A percentile compares a stretch with the other conserved stretches of the same genome.
These are phyloP conservation scores for Fusarium graminum DNA, from an alignment of 2,329 filamentous ascomycete genomes.

Conservation along the genomic window DNA sequence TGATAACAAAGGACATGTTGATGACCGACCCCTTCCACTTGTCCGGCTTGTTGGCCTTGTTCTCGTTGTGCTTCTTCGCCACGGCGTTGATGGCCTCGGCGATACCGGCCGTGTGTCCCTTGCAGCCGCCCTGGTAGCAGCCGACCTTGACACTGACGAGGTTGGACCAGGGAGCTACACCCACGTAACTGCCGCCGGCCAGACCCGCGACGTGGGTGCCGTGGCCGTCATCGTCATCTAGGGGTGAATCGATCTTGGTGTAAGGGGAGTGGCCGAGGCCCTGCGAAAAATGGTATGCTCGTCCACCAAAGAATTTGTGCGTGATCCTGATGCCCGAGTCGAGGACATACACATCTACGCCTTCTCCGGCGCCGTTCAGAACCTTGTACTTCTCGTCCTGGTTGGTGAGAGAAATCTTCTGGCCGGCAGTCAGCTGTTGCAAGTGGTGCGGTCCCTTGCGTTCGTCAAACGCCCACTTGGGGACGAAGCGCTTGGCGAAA, in stretches of 20 bases:
- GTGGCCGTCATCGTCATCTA: slow-evolving; percentile 4
- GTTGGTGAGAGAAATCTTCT: slow-evolving; percentile 1
- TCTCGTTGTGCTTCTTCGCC: slow-evolving; percentile 9
- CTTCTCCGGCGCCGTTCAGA: slow-evolving; percentile 10
- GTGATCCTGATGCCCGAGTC: slow-evolving; percentile 10
- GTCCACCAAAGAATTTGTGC: slow-evolving; percentile 13
- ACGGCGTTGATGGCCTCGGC: slow-evolving; percentile 8
- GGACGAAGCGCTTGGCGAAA: slow-evolving; percentile 8
- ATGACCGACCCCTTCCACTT: slow-evolving; percentile 12
- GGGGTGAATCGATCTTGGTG: neutral
- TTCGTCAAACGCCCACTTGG: slow-evolving; percentile 7
- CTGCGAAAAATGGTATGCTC: slow-evolving; percentile 10
- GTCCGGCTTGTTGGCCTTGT: slow-evolving; percentile 9
- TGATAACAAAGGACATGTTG: slow-evolving; percentile 11
- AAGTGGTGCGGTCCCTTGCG: slow-evolving; percentile 10
- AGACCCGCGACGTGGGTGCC: slow-evolving; percentile 7
- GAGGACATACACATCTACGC: slow-evolving; percentile 8
- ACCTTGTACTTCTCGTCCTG: slow-evolving; percentile 10
- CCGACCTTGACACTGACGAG: slow-evolving; percentile 10
- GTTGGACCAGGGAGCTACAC: slow-evolving; percentile 10
- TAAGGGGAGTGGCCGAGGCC: slow-evolving; percentile 3
- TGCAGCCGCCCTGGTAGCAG: slow-evolving; percentile 6
- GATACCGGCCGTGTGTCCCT: slow-evolving; percentile 2
- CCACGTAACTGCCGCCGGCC: neutral
- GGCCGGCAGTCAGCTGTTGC: slow-evolving; percentile 8